A percentile compares a stretch with the other conserved stretches of the same genome.
Evolutionary conservation across 495 filamentous ascomycete species (phyloP).

Genomic region (Cercophora newfieldiana): DNA sequence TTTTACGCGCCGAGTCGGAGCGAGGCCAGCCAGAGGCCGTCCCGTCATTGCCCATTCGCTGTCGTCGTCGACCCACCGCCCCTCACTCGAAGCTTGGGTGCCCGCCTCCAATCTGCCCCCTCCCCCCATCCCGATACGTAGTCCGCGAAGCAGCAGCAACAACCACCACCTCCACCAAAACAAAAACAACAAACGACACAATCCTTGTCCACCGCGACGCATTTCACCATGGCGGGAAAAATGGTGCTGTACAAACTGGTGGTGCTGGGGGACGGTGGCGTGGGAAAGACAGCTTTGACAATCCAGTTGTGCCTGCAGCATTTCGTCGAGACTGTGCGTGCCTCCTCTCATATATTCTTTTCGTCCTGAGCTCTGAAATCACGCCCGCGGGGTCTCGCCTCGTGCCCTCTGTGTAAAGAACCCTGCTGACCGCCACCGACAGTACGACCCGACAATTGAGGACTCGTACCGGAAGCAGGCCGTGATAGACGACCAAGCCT

Average conservation of each 20-base stretch:
- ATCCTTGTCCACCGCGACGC: slow-evolving; percentile 18
- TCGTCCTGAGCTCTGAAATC: background rate
- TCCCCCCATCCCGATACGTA: slow-evolving; percentile 12
- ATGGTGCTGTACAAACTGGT: slow-evolving; percentile 99
- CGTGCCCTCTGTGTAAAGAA: slow-evolving; percentile 11
- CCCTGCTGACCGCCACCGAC: background rate
- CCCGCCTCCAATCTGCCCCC: slow-evolving; percentile 12
- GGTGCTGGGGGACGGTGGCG: slow-evolving; percentile 77
- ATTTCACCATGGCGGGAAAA: slow-evolving; percentile 59
- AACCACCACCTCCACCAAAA: background rate
- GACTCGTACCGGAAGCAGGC: slow-evolving; percentile 98
- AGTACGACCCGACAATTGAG: slow-evolving; percentile 97
- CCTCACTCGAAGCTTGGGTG: slow-evolving; percentile 15
- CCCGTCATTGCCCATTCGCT: background rate
- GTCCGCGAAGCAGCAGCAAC: slow-evolving; percentile 4
- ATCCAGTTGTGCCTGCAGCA: slow-evolving; percentile 81
- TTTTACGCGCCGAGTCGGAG: background rate
- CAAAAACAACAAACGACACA: background rate
- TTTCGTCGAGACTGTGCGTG: slow-evolving; percentile 58
- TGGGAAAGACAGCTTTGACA: slow-evolving; percentile 95
- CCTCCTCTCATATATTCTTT: slow-evolving; percentile 11
- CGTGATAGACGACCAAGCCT: slow-evolving; percentile 92
- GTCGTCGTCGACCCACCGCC: slow-evolving; percentile 11
- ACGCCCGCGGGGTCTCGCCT: background rate
- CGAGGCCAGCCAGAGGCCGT: background rate